Evolutionary conservation across 306 rosid genomes (phyloP).

Genomic region (Arachis stenosperma): DNA sequence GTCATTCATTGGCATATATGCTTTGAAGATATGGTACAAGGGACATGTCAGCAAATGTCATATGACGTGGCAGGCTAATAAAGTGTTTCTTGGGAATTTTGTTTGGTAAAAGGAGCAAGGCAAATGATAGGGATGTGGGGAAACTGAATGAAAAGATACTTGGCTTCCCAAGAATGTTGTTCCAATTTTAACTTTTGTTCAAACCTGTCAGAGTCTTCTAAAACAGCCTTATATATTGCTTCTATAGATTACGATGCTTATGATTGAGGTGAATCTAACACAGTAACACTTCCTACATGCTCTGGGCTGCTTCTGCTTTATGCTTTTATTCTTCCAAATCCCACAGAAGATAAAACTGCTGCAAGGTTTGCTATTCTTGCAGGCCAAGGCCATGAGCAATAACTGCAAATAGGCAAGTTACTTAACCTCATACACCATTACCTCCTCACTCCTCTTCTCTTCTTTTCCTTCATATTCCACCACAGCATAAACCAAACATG

Average conservation of each 20-base stretch:
- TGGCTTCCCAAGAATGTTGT: slow-evolving; percentile 87
- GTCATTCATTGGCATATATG: not conserved
- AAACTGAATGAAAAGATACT: slow-evolving; percentile 70
- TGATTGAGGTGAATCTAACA: slow-evolving; percentile 76
- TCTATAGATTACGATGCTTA: slow-evolving; percentile 62
- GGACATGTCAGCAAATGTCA: slow-evolving; percentile 50
- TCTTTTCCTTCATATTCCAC: slow-evolving; percentile 40
- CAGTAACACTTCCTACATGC: slow-evolving; percentile 54
- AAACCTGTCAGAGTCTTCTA: slow-evolving; percentile 83
- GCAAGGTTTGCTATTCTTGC: slow-evolving; percentile 45
- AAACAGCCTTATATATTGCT: slow-evolving; percentile 83
- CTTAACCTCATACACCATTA: slow-evolving; percentile 21
- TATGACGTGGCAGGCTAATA: slow-evolving; percentile 46
- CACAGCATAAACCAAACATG: slow-evolving; percentile 48
- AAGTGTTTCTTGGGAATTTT: slow-evolving; percentile 54
- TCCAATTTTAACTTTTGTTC: slow-evolving; percentile 80
- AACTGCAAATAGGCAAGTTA: slow-evolving; percentile 31
- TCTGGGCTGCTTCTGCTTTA: slow-evolving; percentile 49
- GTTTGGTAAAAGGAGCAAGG: slow-evolving; percentile 62
- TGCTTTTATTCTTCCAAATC: slow-evolving; percentile 67
- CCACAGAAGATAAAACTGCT: slow-evolving; percentile 55
- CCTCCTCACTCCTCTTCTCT: slow-evolving; percentile 26
- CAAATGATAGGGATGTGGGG: slow-evolving; percentile 58
- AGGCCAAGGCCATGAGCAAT: slow-evolving; percentile 44
- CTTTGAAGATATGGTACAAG: slow-evolving; percentile 28